Conservation (phyloP, 306 rosid genomes). For the Cucurbita pepo region DNA sequence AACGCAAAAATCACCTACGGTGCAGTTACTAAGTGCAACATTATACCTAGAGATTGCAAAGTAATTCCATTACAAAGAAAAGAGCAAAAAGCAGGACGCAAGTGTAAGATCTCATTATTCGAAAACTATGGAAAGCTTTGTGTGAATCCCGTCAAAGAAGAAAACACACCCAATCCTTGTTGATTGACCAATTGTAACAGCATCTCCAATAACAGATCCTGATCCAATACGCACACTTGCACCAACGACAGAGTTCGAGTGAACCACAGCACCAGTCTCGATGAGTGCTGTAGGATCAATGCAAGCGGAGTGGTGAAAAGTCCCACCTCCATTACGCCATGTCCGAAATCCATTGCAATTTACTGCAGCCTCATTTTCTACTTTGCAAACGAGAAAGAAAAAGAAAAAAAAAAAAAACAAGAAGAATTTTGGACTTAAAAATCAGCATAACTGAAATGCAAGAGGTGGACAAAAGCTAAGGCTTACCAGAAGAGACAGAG, state of each 20-base stretch:
- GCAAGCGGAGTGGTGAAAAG: conserved; percentile 45
- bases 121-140: not conserved
- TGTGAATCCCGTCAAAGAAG: not conserved
- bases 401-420: no score
- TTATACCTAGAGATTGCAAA: conserved; percentile 40
- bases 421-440: not conserved
- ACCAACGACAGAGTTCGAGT: conserved; percentile 46
- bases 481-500: not conserved
- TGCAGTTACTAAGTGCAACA: conserved; percentile 59
- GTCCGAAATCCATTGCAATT: conserved; percentile 22
- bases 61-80: not conserved
- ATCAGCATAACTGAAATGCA: not conserved
- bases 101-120: not conserved
- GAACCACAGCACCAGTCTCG: conserved; percentile 70
- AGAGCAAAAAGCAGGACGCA: not conserved
- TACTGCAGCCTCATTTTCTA: conserved; percentile 21
- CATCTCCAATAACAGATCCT: conserved; percentile 71
- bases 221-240: conserved; percentile 45
- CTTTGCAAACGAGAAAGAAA: not conserved
- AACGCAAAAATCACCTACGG: conserved; percentile 65
- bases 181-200: conserved; percentile 48
- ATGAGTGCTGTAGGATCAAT: conserved; percentile 51
- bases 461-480: not conserved
- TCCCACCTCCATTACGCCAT: conserved; percentile 83
- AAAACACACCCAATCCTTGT: conserved; percentile 43